Evolutionary conservation across 768 basidiomycete species (phyloP).

Genomic region (Trametes punicea): DNA sequence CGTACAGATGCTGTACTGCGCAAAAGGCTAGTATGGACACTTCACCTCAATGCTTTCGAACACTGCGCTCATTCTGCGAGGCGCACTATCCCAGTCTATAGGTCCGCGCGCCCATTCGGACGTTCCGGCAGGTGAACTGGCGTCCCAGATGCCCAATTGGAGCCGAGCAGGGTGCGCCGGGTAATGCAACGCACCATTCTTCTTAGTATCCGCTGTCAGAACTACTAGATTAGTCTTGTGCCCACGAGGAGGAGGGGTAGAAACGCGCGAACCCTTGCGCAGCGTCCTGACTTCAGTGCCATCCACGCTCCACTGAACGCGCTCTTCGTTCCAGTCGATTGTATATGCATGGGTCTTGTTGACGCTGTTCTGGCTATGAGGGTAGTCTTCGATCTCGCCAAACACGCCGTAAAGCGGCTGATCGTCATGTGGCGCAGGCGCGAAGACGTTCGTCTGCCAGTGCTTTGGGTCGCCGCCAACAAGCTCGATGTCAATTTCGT

Average conservation of each 20-base stretch:
- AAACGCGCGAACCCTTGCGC: conserved; percentile 17
- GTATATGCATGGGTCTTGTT: conserved; percentile 32
- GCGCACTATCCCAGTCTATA: conserved; percentile 37
- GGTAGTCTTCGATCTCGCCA: conserved; percentile 32
- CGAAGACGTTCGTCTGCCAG: conserved; percentile 44
- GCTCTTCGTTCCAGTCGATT: conserved; percentile 38
- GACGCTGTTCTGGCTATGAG: conserved; percentile 19
- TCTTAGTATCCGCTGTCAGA: conserved; percentile 30
- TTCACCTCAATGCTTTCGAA: conserved; percentile 38
- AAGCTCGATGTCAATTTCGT: conserved; percentile 44
- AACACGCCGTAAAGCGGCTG: conserved; percentile 38
- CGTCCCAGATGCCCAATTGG: conserved; percentile 47
- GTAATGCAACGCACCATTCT: conserved; percentile 35
- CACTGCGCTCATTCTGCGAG: conserved; percentile 31
- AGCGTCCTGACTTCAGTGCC: conserved; percentile 34
- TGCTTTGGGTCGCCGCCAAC: conserved; percentile 36
- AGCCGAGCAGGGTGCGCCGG: conserved; percentile 37
- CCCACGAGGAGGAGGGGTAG: background rate
- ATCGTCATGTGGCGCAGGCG: conserved; percentile 29
- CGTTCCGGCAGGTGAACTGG: conserved; percentile 39
- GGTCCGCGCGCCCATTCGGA: conserved; percentile 43
- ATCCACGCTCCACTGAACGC: conserved; percentile 42
- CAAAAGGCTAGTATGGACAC: conserved; percentile 25
- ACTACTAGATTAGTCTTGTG: background rate
- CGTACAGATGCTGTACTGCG: no score